Percentiles rank a stretch among this genome's conserved stretches.
These are phyloP conservation scores for Pholiota microspora DNA, from an alignment of 768 basidiomycete genomes.

Conservation along the genomic window DNA sequence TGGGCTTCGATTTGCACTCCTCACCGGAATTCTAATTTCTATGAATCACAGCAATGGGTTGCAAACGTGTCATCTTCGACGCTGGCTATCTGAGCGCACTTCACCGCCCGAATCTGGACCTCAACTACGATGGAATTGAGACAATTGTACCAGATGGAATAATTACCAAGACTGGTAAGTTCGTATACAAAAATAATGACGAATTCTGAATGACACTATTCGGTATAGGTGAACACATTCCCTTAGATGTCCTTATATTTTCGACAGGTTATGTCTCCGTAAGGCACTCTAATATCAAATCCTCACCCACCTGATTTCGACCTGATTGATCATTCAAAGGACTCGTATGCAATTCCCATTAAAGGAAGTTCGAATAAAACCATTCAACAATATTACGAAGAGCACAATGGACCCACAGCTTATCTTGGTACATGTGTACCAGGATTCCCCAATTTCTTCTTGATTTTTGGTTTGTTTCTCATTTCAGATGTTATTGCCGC, in stretches of 20 bases:
- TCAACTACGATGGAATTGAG: conserved; percentile 41
- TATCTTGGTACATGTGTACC: conserved; percentile 42
- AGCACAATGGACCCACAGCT: conserved; percentile 36
- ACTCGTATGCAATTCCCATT: conserved; percentile 31
- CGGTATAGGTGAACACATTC: conserved; percentile 28
- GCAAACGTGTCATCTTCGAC: conserved; percentile 54
- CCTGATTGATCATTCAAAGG: too few relatives aligned
- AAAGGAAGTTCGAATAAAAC: conserved; percentile 25
- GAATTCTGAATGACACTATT: not conserved
- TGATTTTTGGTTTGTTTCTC: conserved; percentile 29
- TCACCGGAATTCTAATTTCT: not conserved
- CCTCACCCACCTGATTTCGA: too few relatives aligned
- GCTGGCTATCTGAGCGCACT: conserved; percentile 43
- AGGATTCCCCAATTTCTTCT: conserved; percentile 45
- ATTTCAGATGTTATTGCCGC: too few relatives aligned
- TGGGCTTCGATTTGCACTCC: not conserved
- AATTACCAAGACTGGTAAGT: conserved; percentile 34
- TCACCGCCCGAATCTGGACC: conserved; percentile 42
- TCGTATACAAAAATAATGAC: not conserved
- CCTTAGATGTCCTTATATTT: conserved; percentile 38
- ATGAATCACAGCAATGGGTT: conserved; percentile 39
- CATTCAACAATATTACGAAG: conserved; percentile 37
- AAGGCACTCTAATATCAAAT: not conserved
- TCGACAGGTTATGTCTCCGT: conserved; percentile 33
- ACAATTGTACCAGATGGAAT: conserved; percentile 40